phyloP scores from a whole-genome alignment of 192 early-diverging fungal genomes.

The Chytriomyces sp. region DNA sequence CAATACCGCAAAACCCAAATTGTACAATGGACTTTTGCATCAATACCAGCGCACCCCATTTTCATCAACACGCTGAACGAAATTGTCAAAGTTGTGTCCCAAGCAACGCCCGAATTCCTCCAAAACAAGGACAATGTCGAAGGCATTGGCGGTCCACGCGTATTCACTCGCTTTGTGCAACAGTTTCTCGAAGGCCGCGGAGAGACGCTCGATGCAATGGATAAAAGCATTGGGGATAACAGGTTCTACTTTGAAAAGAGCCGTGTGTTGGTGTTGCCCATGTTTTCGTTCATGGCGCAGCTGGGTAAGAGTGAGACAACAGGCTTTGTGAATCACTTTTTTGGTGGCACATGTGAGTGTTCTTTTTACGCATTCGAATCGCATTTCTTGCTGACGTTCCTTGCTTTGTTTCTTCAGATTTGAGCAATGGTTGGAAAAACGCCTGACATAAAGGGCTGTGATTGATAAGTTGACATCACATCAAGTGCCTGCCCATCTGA shows the following conservation, averaged over 20 bases:
- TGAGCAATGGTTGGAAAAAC: no score
- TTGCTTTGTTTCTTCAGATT: no score
- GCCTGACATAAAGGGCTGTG: no score
- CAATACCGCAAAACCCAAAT: slow-evolving; percentile 18
- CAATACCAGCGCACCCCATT: slow-evolving; percentile 11
- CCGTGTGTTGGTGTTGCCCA: slow-evolving; percentile 5
- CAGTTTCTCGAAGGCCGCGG: slow-evolving; percentile 4
- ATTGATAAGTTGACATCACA: no score
- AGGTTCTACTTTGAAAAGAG: slow-evolving; percentile 4
- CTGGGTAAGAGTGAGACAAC: not conserved
- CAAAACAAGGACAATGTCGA: slow-evolving; percentile 11
- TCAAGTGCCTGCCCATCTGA: no score
- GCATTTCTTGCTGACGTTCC: no score
- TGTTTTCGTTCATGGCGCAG: slow-evolving; percentile 17
- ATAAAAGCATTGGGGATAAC: not conserved
- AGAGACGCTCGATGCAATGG: slow-evolving; percentile 4
- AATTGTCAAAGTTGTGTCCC: not conserved
- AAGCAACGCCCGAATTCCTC: slow-evolving; percentile 5
- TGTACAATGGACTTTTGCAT: slow-evolving; percentile 33
- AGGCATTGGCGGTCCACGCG: slow-evolving; percentile 21
- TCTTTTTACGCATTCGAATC: no score
- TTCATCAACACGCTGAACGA: not conserved
- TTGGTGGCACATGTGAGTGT: slow-evolving; percentile 2
- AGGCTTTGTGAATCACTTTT: not conserved
- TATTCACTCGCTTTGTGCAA: slow-evolving; percentile 13